These are phyloP conservation scores for Arachnopeziza araneosa DNA, from an alignment of 2,329 filamentous ascomycete species.

Conservation along the genomic window DNA sequence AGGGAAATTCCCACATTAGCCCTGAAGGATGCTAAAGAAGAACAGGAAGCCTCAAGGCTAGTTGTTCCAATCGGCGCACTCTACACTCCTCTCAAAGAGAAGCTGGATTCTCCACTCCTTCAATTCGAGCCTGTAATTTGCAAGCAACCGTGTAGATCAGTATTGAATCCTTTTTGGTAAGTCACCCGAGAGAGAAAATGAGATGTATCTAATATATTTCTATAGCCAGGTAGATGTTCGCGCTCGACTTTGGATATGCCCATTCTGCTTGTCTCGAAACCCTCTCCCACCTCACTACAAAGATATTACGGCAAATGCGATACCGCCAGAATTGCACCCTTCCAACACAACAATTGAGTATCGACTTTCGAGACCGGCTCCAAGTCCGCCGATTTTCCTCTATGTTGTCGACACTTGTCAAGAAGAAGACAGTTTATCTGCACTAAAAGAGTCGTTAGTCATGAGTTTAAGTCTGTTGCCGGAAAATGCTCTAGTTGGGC, in stretches of 20 bases:
- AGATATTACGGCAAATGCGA: constrained; percentile 77
- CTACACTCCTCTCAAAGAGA: constrained; percentile 94
- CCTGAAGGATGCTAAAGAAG: constrained; percentile 21
- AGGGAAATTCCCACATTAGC: constrained; percentile 23
- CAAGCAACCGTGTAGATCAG: constrained; percentile 91
- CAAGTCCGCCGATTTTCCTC: constrained; percentile 78
- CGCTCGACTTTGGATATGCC: constrained; percentile 81
- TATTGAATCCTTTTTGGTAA: constrained; percentile 95
- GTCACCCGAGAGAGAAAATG: constrained; percentile 23
- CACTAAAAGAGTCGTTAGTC: constrained; percentile 79
- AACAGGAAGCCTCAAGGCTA: constrained; percentile 83
- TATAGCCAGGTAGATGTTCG: constrained; percentile 75
- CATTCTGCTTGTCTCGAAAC: constrained; percentile 81
- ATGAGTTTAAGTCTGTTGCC: constrained; percentile 80
- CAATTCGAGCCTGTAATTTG: constrained; percentile 97
- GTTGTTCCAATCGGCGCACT: constrained; percentile 94
- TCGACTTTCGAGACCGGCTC: constrained; percentile 71
- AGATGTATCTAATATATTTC: constrained; percentile 19
- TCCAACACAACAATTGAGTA: constrained; percentile 89
- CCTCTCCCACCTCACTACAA: constrained; percentile 82
- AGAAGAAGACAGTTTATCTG: constrained; percentile 77
- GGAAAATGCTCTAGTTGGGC: constrained; percentile 73
- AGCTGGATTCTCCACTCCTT: constrained; percentile 79
- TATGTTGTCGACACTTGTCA: constrained; percentile 88
- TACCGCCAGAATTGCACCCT: constrained; percentile 77